Percentiles rank a stretch among this genome's conserved stretches.
phyloP scores from a whole-genome alignment of 257 asterid species.

The Solanum verrucosum region DNA sequence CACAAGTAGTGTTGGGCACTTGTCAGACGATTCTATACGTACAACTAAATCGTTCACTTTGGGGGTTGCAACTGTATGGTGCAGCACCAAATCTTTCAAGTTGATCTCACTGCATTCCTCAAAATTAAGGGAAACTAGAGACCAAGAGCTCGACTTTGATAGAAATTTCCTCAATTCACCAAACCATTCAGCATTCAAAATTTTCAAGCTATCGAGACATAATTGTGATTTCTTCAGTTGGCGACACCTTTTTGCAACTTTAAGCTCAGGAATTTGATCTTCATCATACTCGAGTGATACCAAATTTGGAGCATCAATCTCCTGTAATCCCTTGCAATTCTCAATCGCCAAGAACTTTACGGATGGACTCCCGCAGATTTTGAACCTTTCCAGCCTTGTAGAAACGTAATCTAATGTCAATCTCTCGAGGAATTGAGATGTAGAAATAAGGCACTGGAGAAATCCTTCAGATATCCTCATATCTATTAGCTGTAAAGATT shows the following conservation, averaged over 20 bases:
- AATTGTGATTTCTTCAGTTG: not conserved
- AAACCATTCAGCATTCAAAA: not conserved
- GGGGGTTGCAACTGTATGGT: not conserved
- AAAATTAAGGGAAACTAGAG: not conserved
- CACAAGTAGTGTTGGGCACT: not conserved
- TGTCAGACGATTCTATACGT: not conserved
- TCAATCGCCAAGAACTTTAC: not conserved
- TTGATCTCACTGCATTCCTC: not conserved
- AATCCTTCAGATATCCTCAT: not conserved
- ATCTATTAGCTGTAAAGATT: not conserved
- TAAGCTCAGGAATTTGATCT: not conserved
- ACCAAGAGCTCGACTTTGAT: not conserved
- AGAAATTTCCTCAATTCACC: not conserved
- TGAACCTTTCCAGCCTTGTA: not conserved
- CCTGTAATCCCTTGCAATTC: not conserved
- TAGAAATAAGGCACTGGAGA: not conserved
- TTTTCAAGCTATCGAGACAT: not conserved
- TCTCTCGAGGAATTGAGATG: not conserved
- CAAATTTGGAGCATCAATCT: not conserved
- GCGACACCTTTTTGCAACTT: not conserved
- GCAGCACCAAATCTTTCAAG: not conserved
- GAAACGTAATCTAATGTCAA: not conserved
- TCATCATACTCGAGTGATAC: not conserved
- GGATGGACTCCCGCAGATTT: not conserved
- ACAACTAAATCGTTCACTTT: not conserved